Base-by-base conservation (phyloP, 305 asterid genomes). In the Striga hermonthica region DNA sequence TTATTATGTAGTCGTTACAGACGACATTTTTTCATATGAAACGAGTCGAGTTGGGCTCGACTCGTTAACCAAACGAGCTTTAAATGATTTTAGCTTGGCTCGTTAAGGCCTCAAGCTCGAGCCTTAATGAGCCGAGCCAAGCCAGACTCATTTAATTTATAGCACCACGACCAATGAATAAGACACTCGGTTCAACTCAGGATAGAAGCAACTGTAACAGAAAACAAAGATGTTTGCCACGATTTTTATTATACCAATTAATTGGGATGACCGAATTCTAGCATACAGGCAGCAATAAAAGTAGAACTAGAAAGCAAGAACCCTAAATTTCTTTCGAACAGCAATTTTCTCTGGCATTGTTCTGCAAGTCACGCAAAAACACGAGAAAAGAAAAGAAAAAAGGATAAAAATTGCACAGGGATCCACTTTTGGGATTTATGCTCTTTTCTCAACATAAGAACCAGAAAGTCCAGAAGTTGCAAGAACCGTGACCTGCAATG, bases 391-490 rank as follows among this genome's bases (percentile, higher is more conserved):
- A 22, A 22, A n/a, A n/a, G n/a, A n/a, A n/a, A n/a, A 22, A 22
- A 22, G 40, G 61, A 55, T 15, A 50, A 52, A 14, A 49, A 68
- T 52, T 70, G 48, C 36, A 53, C 35, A 53, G 9, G 47, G 39
- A 9, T 52, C 72, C 1, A 61, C 55, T 67, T 57, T 64, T 61
- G 64, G 74, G 40, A 9, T 59, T 77, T 71, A 89, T 50, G 95
- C 87, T 75, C 98, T 86, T 72, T 89, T 84, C 89, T 89, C 98
- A 59, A 92, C 87, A 52, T 89, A 92, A 53, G 98, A 89, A 72
- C 98, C 98, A 58, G 95, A 86, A 37, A 92, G 84, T 67, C 97
- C 97, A 69, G 97, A 92, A 57, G 98, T 92, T 72, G 95, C 98
- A 3, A 89, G 96, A 69, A 89, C 96, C 0, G 93, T 76, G 64